phyloP scores from a whole-genome alignment of 108 stramenopile genomes.

The Skeletonema potamos region DNA sequence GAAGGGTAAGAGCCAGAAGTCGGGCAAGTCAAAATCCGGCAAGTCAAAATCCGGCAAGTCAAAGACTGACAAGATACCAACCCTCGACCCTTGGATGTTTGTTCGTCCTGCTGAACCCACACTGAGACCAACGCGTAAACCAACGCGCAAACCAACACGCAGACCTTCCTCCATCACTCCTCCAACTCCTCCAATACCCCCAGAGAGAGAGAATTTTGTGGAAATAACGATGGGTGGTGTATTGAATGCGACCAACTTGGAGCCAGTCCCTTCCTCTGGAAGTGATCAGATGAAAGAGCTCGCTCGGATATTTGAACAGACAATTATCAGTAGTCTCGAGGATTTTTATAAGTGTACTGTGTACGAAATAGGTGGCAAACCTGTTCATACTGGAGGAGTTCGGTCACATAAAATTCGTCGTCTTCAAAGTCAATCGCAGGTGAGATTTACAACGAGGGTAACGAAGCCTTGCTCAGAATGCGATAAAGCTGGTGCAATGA shows the following conservation, averaged over 20 bases:
- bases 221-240: slow-evolving; percentile 33
- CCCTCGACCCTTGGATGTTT: neutral
- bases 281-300: slow-evolving; percentile 8
- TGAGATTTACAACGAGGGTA: slow-evolving; percentile 13
- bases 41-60: neutral
- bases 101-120: neutral
- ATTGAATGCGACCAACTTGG: slow-evolving; percentile 11
- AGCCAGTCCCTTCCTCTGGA: neutral
- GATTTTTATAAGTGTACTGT: slow-evolving; percentile 17
- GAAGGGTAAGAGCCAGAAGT: neutral
- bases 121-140: neutral
- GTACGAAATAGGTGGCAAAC: slow-evolving; percentile 21
- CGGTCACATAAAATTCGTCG: neutral
- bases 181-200: neutral
- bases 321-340: slow-evolving; percentile 16
- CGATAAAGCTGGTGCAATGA: slow-evolving; percentile 18
- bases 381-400: slow-evolving; percentile 7
- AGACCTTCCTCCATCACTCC: neutral
- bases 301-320: slow-evolving; percentile 17
- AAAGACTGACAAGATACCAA: neutral
- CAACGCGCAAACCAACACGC: neutral
- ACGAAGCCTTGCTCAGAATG: slow-evolving; percentile 31
- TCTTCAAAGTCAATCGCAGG: slow-evolving; percentile 8
- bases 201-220: neutral
- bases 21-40: neutral